Base-by-base conservation (phyloP, 2,329 filamentous ascomycete species). In the Colletotrichum tamarilloi region DNA sequence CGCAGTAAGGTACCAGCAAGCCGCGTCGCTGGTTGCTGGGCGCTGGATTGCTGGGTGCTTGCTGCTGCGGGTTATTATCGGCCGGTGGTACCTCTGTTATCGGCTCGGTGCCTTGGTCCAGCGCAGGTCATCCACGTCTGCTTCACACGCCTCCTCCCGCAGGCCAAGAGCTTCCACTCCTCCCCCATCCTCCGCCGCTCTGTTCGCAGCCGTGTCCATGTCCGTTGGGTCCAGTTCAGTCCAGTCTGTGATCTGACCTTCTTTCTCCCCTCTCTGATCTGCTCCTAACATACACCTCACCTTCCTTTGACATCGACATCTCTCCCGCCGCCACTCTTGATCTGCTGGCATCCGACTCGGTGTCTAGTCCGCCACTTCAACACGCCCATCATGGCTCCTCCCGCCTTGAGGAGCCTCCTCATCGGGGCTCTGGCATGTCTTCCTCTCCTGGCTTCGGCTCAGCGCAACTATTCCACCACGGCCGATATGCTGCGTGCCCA, bases 401-500 rank as follows among this genome's bases (percentile, higher is more conserved):
- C 75, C 72, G 76, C 80, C 69, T 77, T 80, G 74, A 82, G 81
- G 78, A 81, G 81, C 76, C 78, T 86, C 74, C 79, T 84, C 69
- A 62, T 84, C 64, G 82, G 82, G 75, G 81, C 81, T 72, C 79
- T 87, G 76, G 77, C 78, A 28, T 81, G 82, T 75, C 78, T 88
- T 79, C 83, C 85, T 72, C 81, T 81, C 72, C 77, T 84, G 19
- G 81, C 80, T 24, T 80, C 81, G 55, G 84, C 79, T 53, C 87
- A 84, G 79, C 81, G 76, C 75, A 92, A 92, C 80, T 89, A 88
- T 76, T 89, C 90, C 66, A 87, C 88, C 75, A 87, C 88, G 75
- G 71, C 71, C 67, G 89, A 91, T 76, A 90, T 88, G 84, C 85
- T 90, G 80, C 90, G 87, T 77, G 90, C 90, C 55, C 90, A 93